A percentile compares a stretch with the other conserved stretches of the same genome.
Evolutionary conservation across 1,139 yeast species (phyloP).

Genomic region (Taiozyma sp.): DNA sequence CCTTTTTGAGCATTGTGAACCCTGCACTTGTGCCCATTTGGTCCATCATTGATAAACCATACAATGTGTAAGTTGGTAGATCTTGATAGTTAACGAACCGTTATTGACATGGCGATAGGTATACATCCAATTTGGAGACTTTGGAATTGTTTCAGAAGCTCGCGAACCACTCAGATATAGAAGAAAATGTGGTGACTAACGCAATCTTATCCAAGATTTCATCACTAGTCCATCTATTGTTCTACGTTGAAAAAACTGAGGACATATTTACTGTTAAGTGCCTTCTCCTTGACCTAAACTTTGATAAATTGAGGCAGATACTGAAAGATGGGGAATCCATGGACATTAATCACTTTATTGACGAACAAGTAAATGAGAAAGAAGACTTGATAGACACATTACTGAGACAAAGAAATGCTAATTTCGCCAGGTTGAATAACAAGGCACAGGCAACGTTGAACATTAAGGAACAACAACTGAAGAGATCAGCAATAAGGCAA

Average conservation of each 20-base stretch:
- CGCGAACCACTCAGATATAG: constrained; percentile 12
- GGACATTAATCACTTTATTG: constrained; percentile 13
- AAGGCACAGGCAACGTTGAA: constrained; percentile 14
- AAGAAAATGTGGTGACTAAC: constrained; percentile 6
- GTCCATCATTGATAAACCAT: constrained; percentile 23
- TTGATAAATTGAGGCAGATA: constrained; percentile 8
- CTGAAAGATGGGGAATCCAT: constrained; percentile 2
- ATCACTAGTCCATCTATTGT: constrained; percentile 12
- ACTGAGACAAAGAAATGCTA: constrained; percentile 10
- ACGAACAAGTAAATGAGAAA: constrained; percentile 12
- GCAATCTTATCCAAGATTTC: constrained; percentile 13
- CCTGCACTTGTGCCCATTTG: constrained; percentile 20
- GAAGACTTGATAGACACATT: constrained; percentile 22
- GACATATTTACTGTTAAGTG: constrained; percentile 13
- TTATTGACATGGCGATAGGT: constrained; percentile 9
- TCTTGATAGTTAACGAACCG: neutral
- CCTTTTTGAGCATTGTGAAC: constrained; percentile 15
- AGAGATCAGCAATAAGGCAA: constrained; percentile 11
- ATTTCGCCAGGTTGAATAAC: constrained; percentile 11
- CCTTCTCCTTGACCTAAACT: constrained; percentile 14
- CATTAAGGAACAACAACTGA: constrained; percentile 16
- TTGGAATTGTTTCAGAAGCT: constrained; percentile 10
- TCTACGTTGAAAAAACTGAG: constrained; percentile 14
- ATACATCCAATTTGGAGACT: constrained; percentile 13
- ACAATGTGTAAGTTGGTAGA: constrained; percentile 17